phyloP scores from a whole-genome alignment of 2,329 filamentous ascomycete genomes.

The Colletotrichum chlorophyti region DNA sequence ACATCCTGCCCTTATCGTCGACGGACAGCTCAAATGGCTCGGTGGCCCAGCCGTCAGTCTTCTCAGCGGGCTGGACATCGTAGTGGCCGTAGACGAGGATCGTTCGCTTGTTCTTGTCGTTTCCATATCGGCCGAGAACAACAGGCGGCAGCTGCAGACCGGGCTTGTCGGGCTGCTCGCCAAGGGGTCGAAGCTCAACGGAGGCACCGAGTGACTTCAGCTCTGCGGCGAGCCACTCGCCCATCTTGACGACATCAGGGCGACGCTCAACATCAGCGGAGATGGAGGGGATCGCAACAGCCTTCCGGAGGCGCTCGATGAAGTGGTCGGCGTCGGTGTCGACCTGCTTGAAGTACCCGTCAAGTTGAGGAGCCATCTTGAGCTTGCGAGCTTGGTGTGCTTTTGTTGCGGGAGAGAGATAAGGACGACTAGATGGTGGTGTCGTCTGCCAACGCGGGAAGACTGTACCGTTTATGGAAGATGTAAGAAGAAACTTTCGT shows the following conservation, averaged over 20 bases:
- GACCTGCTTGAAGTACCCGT: slow-evolving; percentile 92
- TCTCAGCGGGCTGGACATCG: slow-evolving; percentile 94
- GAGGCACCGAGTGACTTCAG: slow-evolving; percentile 83
- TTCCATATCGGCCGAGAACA: slow-evolving; percentile 89
- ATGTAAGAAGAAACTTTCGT: slow-evolving; percentile 23
- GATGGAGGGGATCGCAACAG: slow-evolving; percentile 95
- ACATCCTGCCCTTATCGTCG: slow-evolving; percentile 94
- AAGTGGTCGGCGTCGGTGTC: slow-evolving; percentile 80
- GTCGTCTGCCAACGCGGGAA: slow-evolving; percentile 21
- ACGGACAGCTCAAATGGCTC: slow-evolving; percentile 90
- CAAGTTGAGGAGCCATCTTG: slow-evolving; percentile 88
- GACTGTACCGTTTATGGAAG: slow-evolving; percentile 25
- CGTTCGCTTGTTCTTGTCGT: slow-evolving; percentile 89
- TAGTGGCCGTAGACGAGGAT: slow-evolving; percentile 99
- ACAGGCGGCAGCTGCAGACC: slow-evolving; percentile 92
- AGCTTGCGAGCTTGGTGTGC: slow-evolving; percentile 67
- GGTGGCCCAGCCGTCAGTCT: slow-evolving; percentile 93
- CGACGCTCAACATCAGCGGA: slow-evolving; percentile 90
- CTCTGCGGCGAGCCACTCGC: slow-evolving; percentile 84
- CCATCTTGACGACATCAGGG: slow-evolving; percentile 95
- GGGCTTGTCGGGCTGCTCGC: slow-evolving; percentile 91
- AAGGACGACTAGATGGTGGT: slow-evolving; percentile 41
- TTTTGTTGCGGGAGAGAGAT: slow-evolving; percentile 61
- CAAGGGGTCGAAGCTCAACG: slow-evolving; percentile 85
- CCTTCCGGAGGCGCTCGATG: slow-evolving; percentile 88